Evolutionary conservation across 768 basidiomycete species (phyloP).

Genomic region (Agaricus subrufescens): DNA sequence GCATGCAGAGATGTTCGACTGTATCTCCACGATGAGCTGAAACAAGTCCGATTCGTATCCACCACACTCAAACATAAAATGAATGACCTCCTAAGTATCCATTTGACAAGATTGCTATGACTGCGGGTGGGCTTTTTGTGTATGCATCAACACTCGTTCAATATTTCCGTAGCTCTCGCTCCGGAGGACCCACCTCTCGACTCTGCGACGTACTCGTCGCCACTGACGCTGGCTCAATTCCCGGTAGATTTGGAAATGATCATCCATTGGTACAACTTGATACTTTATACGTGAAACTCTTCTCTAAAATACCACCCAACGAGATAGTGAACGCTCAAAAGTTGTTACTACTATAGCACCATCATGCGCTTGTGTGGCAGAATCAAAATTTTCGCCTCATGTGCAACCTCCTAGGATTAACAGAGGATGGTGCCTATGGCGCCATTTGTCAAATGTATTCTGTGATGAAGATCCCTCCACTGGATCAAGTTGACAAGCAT

Average conservation of each 20-base stretch:
- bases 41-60: background rate
- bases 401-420: background rate
- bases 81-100: slow-evolving; percentile 16
- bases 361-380: background rate
- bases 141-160: slow-evolving; percentile 19
- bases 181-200: background rate
- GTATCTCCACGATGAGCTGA: slow-evolving; percentile 12
- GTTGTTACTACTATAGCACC: background rate
- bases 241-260: background rate
- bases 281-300: no score
- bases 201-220: background rate
- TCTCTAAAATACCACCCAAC: no score
- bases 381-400: background rate
- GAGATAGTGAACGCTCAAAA: background rate
- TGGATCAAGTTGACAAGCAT: background rate
- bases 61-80: background rate
- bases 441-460: background rate
- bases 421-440: background rate
- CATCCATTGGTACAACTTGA: no score
- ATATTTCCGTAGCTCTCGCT: slow-evolving; percentile 13
- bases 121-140: slow-evolving; percentile 20
- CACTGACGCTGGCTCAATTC: background rate
- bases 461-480: background rate
- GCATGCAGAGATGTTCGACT: slow-evolving; percentile 15
- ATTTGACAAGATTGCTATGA: slow-evolving; percentile 11